Conservation (phyloP, 495 filamentous ascomycete species). For the Penicillium egyptiacum region DNA sequence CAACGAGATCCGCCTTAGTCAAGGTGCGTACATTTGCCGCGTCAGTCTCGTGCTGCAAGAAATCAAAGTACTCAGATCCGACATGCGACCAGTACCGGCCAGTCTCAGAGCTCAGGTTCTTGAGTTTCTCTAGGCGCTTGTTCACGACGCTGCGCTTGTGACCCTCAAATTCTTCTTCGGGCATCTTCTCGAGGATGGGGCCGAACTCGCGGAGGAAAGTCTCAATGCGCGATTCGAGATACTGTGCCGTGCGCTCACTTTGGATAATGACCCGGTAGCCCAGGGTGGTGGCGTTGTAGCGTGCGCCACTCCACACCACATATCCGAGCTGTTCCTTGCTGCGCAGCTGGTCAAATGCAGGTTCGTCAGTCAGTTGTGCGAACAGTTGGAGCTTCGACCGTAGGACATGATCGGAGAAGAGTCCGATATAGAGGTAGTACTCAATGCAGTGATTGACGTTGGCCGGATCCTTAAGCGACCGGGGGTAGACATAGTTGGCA, state of each 20-base stretch:
- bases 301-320: constrained; percentile 81
- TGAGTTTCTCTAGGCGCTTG: constrained; percentile 86
- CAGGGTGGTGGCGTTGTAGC: constrained; percentile 67
- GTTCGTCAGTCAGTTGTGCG: constrained; percentile 91
- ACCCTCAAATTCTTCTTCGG: constrained; percentile 79
- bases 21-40: constrained; percentile 70
- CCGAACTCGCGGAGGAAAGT: constrained; percentile 69
- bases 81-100: constrained; percentile 82
- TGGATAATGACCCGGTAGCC: constrained; percentile 92
- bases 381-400: constrained; percentile 78
- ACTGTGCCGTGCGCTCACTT: constrained; percentile 79
- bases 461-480: constrained; percentile 76
- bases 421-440: constrained; percentile 79
- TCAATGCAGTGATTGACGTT: constrained; percentile 98
- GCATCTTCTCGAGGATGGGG: constrained; percentile 69
- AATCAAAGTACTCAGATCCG: constrained; percentile 83
- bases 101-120: constrained; percentile 86
- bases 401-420: constrained; percentile 62
- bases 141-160: constrained; percentile 90
- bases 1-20: constrained; percentile 73
- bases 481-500: constrained; percentile 78
- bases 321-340: constrained; percentile 99
- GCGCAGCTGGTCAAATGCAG: constrained; percentile 87
- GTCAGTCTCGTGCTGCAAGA: constrained; percentile 76
- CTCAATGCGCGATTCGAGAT: constrained; percentile 86